Conservation (phyloP, 1,284 basidiomycete genomes). For the Marasmius tenuissimus region DNA sequence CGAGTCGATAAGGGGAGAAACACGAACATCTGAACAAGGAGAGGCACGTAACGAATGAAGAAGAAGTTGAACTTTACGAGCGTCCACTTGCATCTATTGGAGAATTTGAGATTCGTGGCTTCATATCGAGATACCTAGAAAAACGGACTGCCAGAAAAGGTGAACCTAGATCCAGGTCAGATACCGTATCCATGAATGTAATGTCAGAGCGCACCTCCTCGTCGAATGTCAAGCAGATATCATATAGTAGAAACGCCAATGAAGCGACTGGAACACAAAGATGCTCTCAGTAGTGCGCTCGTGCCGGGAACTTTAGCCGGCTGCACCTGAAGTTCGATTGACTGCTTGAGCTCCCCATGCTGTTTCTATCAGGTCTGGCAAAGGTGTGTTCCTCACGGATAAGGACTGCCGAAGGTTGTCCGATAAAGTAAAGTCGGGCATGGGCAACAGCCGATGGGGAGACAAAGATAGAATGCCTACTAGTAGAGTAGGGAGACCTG, state of each 20-base stretch:
- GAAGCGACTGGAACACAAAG: neutral
- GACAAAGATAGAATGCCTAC: too few relatives aligned
- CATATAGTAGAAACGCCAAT: constrained; percentile 1
- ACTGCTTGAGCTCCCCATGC: neutral
- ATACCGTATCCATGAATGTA: too few relatives aligned
- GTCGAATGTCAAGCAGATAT: constrained; percentile 1
- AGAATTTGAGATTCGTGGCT: too few relatives aligned
- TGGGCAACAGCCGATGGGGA: too few relatives aligned
- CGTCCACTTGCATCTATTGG: constrained; percentile 1
- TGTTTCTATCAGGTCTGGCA: neutral
- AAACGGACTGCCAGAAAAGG: constrained; percentile 4
- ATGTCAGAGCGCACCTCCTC: neutral
- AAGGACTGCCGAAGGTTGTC: too few relatives aligned
- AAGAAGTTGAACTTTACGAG: constrained; percentile 6
- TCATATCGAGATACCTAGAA: too few relatives aligned
- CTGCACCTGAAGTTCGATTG: neutral
- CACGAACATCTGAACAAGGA: constrained; percentile 1
- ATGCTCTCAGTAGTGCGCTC: neutral
- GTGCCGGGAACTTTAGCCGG: neutral
- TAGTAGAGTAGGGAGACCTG: too few relatives aligned
- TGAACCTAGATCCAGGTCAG: neutral
- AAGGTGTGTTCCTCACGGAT: too few relatives aligned
- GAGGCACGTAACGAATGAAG: constrained; percentile 5
- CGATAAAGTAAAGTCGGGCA: too few relatives aligned
- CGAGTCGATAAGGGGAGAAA: neutral